These are phyloP conservation scores for Sugiyamaella chiloensis DNA, from an alignment of 805 yeast species.

Conservation along the genomic window DNA sequence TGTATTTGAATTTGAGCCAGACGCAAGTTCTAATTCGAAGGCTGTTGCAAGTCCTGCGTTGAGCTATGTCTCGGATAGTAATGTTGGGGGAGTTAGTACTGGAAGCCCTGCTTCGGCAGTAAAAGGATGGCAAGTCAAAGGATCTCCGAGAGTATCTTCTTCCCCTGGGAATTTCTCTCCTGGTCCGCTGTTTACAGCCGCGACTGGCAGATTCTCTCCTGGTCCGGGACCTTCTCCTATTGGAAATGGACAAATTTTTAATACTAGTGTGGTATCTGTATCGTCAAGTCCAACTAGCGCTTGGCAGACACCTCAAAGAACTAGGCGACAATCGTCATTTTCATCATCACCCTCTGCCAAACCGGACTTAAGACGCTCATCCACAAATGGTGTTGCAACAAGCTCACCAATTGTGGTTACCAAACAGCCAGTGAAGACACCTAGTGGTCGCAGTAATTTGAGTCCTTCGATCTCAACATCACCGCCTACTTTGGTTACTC, in stretches of 20 bases:
- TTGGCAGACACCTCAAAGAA: neutral
- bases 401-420: conserved; percentile 2
- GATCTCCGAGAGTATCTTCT: neutral
- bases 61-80: neutral
- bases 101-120: neutral
- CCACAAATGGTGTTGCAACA: neutral
- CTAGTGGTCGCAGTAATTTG: conserved; percentile 8
- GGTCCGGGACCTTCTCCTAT: too few species aligned
- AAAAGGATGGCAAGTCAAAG: conserved; percentile 1
- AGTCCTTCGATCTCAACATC: conserved; percentile 2
- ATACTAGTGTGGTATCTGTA: too few species aligned
- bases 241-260: too few species aligned
- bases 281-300: neutral
- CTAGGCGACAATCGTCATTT: neutral
- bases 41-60: neutral
- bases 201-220: too few species aligned
- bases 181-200: too few species aligned
- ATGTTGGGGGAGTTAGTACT: too few species aligned
- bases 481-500: neutral
- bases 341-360: conserved; percentile 1
- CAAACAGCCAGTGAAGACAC: conserved; percentile 5
- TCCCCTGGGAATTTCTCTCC: too few species aligned
- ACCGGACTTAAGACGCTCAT: neutral
- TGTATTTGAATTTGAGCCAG: conserved; percentile 13
- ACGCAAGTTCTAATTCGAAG: neutral